phyloP scores from a whole-genome alignment of 306 rosid species.

The Carpinus fangiana region DNA sequence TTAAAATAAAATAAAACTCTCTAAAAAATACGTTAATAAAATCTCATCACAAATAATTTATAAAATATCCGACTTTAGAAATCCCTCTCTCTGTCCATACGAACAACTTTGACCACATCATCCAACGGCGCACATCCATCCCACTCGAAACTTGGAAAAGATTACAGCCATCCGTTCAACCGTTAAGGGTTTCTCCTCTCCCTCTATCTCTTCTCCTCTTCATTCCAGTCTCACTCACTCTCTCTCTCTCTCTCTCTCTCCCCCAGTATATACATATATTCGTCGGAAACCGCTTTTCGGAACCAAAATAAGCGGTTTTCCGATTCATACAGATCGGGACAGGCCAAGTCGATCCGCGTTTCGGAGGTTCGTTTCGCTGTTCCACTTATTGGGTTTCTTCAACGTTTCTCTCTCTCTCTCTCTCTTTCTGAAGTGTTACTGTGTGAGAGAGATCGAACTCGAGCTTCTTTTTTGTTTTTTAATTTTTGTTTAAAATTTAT shows the following conservation, averaged over 20 bases:
- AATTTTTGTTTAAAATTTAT: neutral
- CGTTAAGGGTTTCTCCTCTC: conserved; percentile 25
- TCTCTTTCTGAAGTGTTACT: neutral
- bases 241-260: neutral
- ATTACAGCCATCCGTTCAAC: conserved; percentile 14
- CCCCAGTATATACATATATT: neutral
- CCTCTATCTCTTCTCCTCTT: neutral
- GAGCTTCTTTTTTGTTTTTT: no score
- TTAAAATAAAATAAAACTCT: no score
- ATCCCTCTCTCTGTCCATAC: neutral
- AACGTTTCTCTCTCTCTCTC: neutral
- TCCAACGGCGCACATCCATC: conserved; percentile 15
- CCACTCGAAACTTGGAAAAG: conserved; percentile 10
- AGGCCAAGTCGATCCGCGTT: conserved; percentile 7
- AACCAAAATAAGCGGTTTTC: conserved; percentile 17
- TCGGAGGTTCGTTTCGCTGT: conserved; percentile 23
- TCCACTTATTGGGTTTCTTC: no score
- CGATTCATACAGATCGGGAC: conserved; percentile 24
- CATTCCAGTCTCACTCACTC: neutral
- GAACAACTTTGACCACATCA: neutral
- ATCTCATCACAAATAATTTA: no score
- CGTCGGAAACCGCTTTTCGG: conserved; percentile 15
- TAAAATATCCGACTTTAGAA: neutral
- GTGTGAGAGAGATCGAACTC: neutral
- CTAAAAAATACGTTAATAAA: no score